A percentile compares a stretch with the other conserved stretches of the same genome.
phyloP scores from a whole-genome alignment of 257 asterid species.

The Ajuga chamaepitys region DNA sequence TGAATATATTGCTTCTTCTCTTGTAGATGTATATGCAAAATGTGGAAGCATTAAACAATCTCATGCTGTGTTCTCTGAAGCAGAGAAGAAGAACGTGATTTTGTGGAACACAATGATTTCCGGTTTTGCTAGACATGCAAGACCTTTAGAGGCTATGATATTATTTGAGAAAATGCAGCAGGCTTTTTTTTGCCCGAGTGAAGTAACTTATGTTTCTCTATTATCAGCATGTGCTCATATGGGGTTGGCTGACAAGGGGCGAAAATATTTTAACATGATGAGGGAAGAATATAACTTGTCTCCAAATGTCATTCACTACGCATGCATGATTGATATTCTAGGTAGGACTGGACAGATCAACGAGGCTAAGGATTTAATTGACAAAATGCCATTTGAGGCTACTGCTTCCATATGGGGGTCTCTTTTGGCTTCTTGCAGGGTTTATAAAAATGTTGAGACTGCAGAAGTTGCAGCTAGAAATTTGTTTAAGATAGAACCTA shows the following conservation, averaged over 20 bases:
- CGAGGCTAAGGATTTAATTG: constrained; percentile 68
- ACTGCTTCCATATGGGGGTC: constrained; percentile 96
- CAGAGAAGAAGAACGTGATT: constrained; percentile 58
- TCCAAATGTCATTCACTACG: constrained; percentile 57
- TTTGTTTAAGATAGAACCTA: constrained; percentile 73
- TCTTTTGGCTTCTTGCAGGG: constrained; percentile 72
- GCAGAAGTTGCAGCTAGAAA: constrained; percentile 73
- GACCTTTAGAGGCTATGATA: constrained; percentile 64
- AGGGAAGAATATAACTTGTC: constrained; percentile 46
- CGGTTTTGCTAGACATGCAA: constrained; percentile 72
- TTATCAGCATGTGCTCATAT: constrained; percentile 83
- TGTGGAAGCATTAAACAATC: constrained; percentile 73
- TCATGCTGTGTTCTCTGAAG: constrained; percentile 42
- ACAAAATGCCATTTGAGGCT: constrained; percentile 68
- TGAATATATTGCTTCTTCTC: constrained; percentile 50
- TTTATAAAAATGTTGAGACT: constrained; percentile 55
- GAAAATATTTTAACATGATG: constrained; percentile 62
- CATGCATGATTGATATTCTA: constrained; percentile 87
- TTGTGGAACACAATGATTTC: constrained; percentile 81
- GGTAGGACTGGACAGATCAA: constrained; percentile 59
- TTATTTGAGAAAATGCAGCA: constrained; percentile 90
- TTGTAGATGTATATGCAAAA: constrained; percentile 81
- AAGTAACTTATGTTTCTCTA: constrained; percentile 58
- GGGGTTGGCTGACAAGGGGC: constrained; percentile 76
- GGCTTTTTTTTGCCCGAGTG: constrained; percentile 42